Evolutionary conservation across 176 grass and related monocot genomes (phyloP).

Genomic region (Tillandsia fasciculata): DNA sequence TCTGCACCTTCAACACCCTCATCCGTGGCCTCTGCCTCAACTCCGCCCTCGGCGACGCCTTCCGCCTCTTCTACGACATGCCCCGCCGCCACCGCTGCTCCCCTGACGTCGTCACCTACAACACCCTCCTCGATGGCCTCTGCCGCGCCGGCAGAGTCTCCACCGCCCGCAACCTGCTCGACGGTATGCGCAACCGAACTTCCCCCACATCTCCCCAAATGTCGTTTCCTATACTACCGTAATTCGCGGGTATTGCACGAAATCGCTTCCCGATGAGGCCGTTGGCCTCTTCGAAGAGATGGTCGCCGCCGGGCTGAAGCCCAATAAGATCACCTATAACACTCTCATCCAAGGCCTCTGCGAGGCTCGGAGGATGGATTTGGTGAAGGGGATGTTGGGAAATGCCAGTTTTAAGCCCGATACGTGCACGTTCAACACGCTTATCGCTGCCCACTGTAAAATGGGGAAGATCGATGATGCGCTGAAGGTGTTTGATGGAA

Average conservation of each 20-base stretch:
- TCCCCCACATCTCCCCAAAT: constrained; percentile 23
- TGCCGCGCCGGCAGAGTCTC: constrained; percentile 37
- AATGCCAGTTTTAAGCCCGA: constrained; percentile 48
- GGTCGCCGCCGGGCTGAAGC: constrained; percentile 28
- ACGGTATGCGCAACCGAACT: constrained; percentile 34
- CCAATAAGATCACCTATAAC: constrained; percentile 77
- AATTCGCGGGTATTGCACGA: constrained; percentile 55
- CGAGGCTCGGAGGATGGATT: constrained; percentile 68
- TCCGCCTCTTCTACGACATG: constrained; percentile 42
- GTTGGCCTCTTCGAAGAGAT: constrained; percentile 44
- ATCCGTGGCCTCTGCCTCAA: constrained; percentile 56
- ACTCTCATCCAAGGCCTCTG: constrained; percentile 85
- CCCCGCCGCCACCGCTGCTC: constrained; percentile 36
- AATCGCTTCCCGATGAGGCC: constrained; percentile 36
- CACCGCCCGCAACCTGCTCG: constrained; percentile 59
- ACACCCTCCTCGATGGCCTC: constrained; percentile 49
- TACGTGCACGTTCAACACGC: constrained; percentile 81
- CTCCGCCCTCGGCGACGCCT: constrained; percentile 31
- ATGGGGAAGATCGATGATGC: constrained; percentile 33
- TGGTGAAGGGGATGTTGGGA: constrained; percentile 51
- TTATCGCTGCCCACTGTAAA: constrained; percentile 40
- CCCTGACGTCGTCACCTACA: constrained; percentile 65
- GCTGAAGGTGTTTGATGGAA: constrained; percentile 57
- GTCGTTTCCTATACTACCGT: constrained; percentile 83
- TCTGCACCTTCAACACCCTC: constrained; percentile 70